Conservation (phyloP, 202 grass and related monocot species). For the Schoenoplectus tabernaemontani region DNA sequence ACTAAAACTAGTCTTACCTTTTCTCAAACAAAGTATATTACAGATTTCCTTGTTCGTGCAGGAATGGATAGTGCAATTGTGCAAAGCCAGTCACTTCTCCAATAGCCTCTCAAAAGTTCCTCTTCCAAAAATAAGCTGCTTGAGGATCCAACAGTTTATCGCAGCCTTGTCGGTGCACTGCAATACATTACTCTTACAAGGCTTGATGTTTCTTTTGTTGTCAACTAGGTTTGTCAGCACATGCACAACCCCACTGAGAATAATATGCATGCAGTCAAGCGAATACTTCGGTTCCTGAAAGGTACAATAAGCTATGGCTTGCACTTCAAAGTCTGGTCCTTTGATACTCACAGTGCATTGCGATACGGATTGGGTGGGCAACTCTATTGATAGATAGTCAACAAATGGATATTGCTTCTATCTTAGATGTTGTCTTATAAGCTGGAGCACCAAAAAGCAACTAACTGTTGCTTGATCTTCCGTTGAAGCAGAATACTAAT, state of each 20-base stretch:
- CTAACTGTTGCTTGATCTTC: neutral
- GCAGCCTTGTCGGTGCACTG: neutral
- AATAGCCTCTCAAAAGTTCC: no score
- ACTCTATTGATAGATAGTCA: neutral
- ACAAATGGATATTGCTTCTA: neutral
- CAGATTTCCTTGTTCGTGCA: no score
- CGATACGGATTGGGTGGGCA: neutral
- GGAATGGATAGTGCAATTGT: no score
- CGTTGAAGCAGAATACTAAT: neutral
- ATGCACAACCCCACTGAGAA: neutral
- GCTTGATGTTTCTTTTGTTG: neutral
- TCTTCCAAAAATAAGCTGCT: no score
- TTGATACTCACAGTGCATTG: neutral
- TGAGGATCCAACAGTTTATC: neutral
- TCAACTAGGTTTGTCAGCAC: neutral
- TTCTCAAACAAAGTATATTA: no score
- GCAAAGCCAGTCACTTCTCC: no score
- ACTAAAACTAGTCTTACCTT: no score
- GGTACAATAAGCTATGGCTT: neutral
- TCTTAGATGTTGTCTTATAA: neutral
- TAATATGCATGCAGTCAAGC: neutral
- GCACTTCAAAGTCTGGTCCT: neutral
- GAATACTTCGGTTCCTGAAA: neutral
- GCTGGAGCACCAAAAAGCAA: neutral
- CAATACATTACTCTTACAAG: neutral